Evolutionary conservation across 768 basidiomycete genomes (phyloP), one percentile per base, ranked within the genome.

Genomic region (Calocybe indica): DNA sequence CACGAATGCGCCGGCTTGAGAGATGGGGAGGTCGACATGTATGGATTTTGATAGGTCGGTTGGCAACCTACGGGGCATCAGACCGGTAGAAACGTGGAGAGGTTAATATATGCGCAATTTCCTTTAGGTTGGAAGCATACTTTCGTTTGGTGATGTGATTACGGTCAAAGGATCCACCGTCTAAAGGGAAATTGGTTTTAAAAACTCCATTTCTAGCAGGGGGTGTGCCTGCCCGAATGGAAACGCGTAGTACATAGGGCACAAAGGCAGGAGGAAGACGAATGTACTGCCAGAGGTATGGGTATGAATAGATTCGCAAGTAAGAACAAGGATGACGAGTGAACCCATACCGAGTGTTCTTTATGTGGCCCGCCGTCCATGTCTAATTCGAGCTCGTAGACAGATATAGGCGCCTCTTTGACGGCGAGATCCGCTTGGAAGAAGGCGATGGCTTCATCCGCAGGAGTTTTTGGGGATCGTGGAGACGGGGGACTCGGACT

Each of bases 131-230:
- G 44, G 42, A 46, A 11, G 37, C 35, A 59, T 65, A 92, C 95
- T 68, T 83, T 60, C 89, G 75, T 63, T 92, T 76, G 2, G 81
- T 72, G 61, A 87, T 90, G 42, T 67, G 75, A 51, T 84, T 80
- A 29, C 96, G 78, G 37, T 79, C 78, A 62, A 97, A 98, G 13
- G 63, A 67, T 32, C 92, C 92, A 4, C 94, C 95, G 55, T 98
- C 89, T 5, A 99, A 76, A 1, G 96, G 96, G 58, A 98, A 97
- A 63, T 98, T 97, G 49, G 93, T 95, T 71, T 86, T 92, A 65
- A 99, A 88, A 1, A 92, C 78, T 44, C 93, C 96, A 58, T 94
- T 90, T 58, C 82, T 84, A 6, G 90, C 80, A 7, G 92, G 91
- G 2, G 91, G 85, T 2, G 93, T 93, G 6, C 96, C 96, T 1